Evolutionary conservation across 768 basidiomycete genomes (phyloP), one percentile per base, ranked within the genome.

Genomic region (Holtermanniella nyarrowii): DNA sequence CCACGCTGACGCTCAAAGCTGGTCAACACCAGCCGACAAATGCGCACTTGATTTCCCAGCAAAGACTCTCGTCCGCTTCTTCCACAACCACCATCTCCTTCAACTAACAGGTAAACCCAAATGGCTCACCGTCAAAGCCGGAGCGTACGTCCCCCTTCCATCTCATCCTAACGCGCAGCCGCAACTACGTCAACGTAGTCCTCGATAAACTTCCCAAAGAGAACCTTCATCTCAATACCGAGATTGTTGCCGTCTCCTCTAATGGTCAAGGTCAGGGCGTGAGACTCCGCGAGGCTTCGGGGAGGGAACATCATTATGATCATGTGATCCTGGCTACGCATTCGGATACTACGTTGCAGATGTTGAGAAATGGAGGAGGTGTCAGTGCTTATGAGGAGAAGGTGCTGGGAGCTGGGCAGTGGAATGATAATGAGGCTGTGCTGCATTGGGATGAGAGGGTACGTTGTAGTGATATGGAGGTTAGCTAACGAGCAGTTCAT

Each of bases 21-120:
- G 85, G 85, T 84, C 80, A 42, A 85, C 83, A 0, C 81, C 83
- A 0, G 81, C 85, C 7, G 80, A 81, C 55, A 78, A 78, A 60
- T 84, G 82, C 56, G 76, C 79, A 2, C 69, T 81, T 46, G 82
- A 84, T 56, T 84, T 87, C 61, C 84, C 84, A 5, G 83, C 81
- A 0, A 74, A 73, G 39, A 85, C 84, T 0, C 69, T 86, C 67
- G 80, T 85, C 42, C 79, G 80, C 56, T 85, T 84, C 65, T 73
- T 86, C 77, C 77, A 79, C 65, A 86, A 85, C 62, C 84, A 85
- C 57, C 80, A 83, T 62, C 74, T 86, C 0, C 76, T 86, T 0
- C 85, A 86, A 70, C 70, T 86, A 16, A 79, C 76, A 0, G 82
- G 79, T 0, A 84, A 81, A 57, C 84, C 83, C 0, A 75, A 77